Percentiles rank a stretch among this genome's conserved stretches.
phyloP scores from a whole-genome alignment of 768 basidiomycete species.

The Lactarius evosmus region DNA sequence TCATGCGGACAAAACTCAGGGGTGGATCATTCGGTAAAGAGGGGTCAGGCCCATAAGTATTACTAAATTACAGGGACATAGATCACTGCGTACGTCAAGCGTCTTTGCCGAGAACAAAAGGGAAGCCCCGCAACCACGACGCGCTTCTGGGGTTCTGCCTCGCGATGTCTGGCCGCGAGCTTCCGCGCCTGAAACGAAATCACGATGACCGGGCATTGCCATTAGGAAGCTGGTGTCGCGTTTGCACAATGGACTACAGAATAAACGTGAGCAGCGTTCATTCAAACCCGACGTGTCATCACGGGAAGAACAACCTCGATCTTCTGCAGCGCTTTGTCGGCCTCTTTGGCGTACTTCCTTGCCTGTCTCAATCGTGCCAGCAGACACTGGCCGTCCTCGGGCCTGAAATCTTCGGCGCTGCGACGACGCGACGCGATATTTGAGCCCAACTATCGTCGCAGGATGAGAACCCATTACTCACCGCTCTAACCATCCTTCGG shows the following conservation, averaged over 20 bases:
- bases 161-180: background rate
- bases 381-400: background rate
- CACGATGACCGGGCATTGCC: background rate
- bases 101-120: background rate
- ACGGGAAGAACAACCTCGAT: background rate
- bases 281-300: background rate
- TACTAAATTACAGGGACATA: background rate
- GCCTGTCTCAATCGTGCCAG: background rate
- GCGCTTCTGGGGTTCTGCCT: background rate
- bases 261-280: background rate
- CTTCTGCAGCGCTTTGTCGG: background rate
- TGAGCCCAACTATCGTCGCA: background rate
- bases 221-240: background rate
- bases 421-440: background rate
- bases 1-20: background rate
- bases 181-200: background rate
- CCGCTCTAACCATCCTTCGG: background rate
- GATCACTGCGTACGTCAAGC: background rate
- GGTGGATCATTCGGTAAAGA: background rate
- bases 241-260: background rate
- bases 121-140: background rate
- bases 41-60: background rate
- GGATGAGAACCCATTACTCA: background rate
- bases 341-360: background rate
- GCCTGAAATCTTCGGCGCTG: conserved; percentile 2